These are phyloP conservation scores for Penicillium sp. DNA, from an alignment of 2,329 filamentous ascomycete genomes.

Conservation along the genomic window DNA sequence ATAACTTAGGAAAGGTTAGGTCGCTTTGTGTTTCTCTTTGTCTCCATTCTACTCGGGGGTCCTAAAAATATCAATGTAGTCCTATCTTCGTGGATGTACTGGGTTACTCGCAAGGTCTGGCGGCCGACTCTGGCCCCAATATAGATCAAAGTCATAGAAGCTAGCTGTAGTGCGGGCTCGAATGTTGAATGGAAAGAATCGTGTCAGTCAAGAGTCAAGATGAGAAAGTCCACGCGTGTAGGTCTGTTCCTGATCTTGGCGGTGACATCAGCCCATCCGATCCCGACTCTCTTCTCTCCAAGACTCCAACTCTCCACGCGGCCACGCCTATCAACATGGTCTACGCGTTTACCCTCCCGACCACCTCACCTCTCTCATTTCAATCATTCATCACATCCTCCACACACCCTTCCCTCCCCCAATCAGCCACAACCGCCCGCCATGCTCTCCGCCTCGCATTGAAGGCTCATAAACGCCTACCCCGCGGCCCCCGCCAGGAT, in stretches of 20 bases:
- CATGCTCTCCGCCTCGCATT: conserved; percentile 77
- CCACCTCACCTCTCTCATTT: conserved; percentile 82
- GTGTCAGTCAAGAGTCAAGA: too few species aligned
- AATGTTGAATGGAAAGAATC: too few species aligned
- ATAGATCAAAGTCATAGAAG: too few species aligned
- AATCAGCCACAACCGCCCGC: conserved; percentile 76
- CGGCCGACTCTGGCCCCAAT: too few species aligned
- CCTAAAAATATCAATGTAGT: too few species aligned
- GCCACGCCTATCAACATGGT: conserved; percentile 60
- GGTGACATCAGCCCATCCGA: conserved; percentile 6
- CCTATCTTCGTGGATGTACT: too few species aligned
- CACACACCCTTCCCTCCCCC: conserved; percentile 83
- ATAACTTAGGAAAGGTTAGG: too few species aligned
- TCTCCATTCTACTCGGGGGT: too few species aligned
- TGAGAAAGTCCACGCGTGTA: background rate
- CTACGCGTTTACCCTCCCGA: conserved; percentile 82
- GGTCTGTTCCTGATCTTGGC: background rate
- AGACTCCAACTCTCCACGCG: conserved; percentile 15
- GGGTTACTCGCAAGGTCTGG: too few species aligned
- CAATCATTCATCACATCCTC: conserved; percentile 70
- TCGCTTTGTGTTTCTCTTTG: too few species aligned
- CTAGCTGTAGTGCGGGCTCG: too few species aligned
- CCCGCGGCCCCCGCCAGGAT: conserved; percentile 61
- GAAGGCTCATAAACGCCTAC: conserved; percentile 86
- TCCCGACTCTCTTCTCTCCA: conserved; percentile 5